Evolutionary conservation across 768 basidiomycete genomes (phyloP), one percentile per base, ranked within the genome.

Genomic region (Favolaschia claudopus): DNA sequence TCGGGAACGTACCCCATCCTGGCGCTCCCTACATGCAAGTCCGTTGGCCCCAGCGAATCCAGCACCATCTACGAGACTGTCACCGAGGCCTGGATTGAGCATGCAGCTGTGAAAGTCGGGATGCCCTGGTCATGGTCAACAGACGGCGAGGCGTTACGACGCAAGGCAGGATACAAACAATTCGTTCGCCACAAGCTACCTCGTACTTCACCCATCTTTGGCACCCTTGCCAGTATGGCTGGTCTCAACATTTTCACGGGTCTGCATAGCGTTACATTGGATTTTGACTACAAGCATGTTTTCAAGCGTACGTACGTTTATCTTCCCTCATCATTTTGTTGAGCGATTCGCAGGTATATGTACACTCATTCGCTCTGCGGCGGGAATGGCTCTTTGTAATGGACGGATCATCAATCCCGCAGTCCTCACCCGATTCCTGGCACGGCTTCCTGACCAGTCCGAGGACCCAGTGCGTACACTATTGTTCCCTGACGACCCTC

Each of bases 211-310:
- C 34, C 27, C 7, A 51, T 66, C 25, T 57, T 39, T 38, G 50
- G 39, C 7, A 47, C 43, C 1, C 65, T 68, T 7, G 38, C 38
- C 0, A 19, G 20, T 1, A 46, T 68, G 47, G n/a, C 25, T 7
- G 67, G 67, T 5, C 44, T 68, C 43, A 66, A 68, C 20, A 44
- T 63, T 3, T 62, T 15, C 25, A 59, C 59, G 2, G 62, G 67
- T 0, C 5, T 5, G 14, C 9, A 59, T 14, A 22, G 50, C 7
- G 48, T 66, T 8, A 66, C 64, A 1, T 14, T 61, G 6, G 65
- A 68, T 31, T 63, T 62, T 40, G 62, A 68, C 38, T 58, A 28
- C 20, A 65, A 66, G 32, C 67, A 68, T 22, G 24, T 63, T 14
- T 44, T 63, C 20, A 68, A 68, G 47, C 40, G 62, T 63, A 58